These are phyloP conservation scores for Floccularia luteovirens DNA, from an alignment of 768 basidiomycete genomes.

Conservation along the genomic window DNA sequence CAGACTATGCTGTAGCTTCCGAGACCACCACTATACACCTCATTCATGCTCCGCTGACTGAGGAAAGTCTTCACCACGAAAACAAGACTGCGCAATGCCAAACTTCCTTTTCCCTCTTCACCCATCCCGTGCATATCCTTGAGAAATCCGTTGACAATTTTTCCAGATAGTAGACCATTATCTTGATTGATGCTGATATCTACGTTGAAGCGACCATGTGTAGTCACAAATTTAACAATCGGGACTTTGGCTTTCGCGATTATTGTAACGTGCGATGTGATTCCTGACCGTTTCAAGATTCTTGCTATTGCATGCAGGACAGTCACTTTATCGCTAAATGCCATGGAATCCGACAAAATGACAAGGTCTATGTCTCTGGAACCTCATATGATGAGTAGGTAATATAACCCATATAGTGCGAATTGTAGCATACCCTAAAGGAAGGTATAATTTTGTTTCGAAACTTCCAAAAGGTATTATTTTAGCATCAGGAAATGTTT, in stretches of 20 bases:
- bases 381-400: slow-evolving; percentile 10
- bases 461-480: slow-evolving; percentile 90
- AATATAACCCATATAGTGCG: not conserved
- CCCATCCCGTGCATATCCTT: slow-evolving; percentile 39
- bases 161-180: slow-evolving; percentile 74
- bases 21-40: slow-evolving; percentile 93
- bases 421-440: slow-evolving; percentile 62
- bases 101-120: slow-evolving; percentile 25
- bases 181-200: slow-evolving; percentile 92
- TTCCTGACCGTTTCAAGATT: slow-evolving; percentile 62
- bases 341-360: slow-evolving; percentile 72
- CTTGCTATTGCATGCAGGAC: slow-evolving; percentile 76
- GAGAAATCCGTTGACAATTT: slow-evolving; percentile 77
- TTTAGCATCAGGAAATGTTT: slow-evolving; percentile 70
- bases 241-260: slow-evolving; percentile 94
- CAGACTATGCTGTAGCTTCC: slow-evolving; percentile 95
- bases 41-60: slow-evolving; percentile 88
- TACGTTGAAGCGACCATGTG: slow-evolving; percentile 75
- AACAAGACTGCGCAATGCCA: slow-evolving; percentile 78
- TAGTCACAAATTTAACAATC: slow-evolving; percentile 91
- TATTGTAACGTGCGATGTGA: slow-evolving; percentile 75
- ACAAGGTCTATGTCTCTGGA: slow-evolving; percentile 93
- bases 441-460: slow-evolving; percentile 90
- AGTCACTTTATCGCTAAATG: slow-evolving; percentile 54
- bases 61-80: slow-evolving; percentile 89